These are phyloP conservation scores for Cucurbita moschata DNA, from an alignment of 306 rosid species.

Conservation along the genomic window DNA sequence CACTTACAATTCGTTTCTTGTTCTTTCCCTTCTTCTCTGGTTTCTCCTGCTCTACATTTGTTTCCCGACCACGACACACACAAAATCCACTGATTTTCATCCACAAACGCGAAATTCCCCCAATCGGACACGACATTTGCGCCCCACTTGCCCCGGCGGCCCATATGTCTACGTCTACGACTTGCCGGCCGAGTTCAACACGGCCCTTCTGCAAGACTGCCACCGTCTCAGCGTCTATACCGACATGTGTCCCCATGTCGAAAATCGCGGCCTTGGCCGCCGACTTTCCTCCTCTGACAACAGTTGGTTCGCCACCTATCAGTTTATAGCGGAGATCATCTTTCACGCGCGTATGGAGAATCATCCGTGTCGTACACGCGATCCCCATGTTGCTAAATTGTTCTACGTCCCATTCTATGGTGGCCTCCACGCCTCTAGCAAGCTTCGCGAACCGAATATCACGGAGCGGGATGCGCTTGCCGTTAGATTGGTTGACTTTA, in stretches of 20 bases:
- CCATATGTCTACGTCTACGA: slow-evolving; percentile 38
- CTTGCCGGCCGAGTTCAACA: slow-evolving; percentile 56
- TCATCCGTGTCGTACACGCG: slow-evolving; percentile 61
- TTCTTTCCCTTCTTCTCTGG: slow-evolving; percentile 33
- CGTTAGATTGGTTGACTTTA: slow-evolving; percentile 18
- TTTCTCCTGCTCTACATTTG: slow-evolving; percentile 18
- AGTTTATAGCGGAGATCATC: slow-evolving; percentile 74
- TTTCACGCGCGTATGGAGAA: slow-evolving; percentile 65
- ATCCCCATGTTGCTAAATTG: slow-evolving; percentile 35
- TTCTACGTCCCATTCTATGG: slow-evolving; percentile 82
- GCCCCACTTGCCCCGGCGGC: slow-evolving; percentile 21
- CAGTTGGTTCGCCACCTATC: slow-evolving; percentile 70
- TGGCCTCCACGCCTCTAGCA: slow-evolving; percentile 66
- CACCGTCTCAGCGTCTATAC: slow-evolving; percentile 49
- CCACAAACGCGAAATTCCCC: not conserved
- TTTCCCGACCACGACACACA: slow-evolving; percentile 8
- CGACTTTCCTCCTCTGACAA: slow-evolving; percentile 8
- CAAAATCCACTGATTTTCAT: not conserved
- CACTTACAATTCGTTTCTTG: slow-evolving; percentile 13
- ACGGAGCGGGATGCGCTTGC: slow-evolving; percentile 41
- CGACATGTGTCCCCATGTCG: slow-evolving; percentile 81
- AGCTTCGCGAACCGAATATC: slow-evolving; percentile 38
- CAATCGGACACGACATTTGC: not conserved
- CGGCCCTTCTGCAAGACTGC: slow-evolving; percentile 39
- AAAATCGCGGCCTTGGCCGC: slow-evolving; percentile 62